These are phyloP conservation scores for Pisolithus orientalis DNA, from an alignment of 768 basidiomycete species.

Conservation along the genomic window DNA sequence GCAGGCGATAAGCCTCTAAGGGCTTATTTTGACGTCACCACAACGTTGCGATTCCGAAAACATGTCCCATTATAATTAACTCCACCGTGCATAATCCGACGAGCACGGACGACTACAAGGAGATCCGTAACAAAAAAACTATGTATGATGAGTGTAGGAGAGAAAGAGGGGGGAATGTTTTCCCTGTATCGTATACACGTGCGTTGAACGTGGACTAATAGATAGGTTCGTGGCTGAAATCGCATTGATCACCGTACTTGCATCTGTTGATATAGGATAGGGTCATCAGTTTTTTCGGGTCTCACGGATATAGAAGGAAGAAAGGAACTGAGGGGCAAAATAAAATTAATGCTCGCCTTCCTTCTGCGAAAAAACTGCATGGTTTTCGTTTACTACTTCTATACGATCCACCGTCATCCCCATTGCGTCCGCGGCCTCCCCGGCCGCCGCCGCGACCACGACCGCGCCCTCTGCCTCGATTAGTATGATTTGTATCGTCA, in stretches of 20 bases:
- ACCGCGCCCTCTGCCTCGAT: constrained; percentile 43
- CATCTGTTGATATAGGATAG: constrained; percentile 60
- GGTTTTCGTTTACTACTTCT: constrained; percentile 82
- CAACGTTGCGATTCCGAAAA: too few species aligned
- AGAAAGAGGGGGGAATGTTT: background rate
- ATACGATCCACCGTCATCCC: constrained; percentile 48
- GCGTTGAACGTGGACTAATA: constrained; percentile 16
- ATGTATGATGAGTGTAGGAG: too few species aligned
- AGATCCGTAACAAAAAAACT: too few species aligned
- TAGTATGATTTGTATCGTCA: constrained; percentile 32
- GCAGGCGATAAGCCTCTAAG: too few species aligned
- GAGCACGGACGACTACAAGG: too few species aligned
- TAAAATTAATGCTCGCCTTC: constrained; percentile 78
- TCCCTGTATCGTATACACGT: background rate
- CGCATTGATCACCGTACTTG: constrained; percentile 84
- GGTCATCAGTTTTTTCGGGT: constrained; percentile 30
- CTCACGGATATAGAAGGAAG: constrained; percentile 14
- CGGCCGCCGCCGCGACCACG: constrained; percentile 57
- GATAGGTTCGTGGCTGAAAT: constrained; percentile 64
- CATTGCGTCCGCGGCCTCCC: constrained; percentile 29
- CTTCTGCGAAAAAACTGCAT: constrained; percentile 86
- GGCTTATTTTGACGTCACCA: too few species aligned
- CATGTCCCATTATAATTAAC: too few species aligned
- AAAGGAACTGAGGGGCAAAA: background rate
- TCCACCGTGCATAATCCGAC: too few species aligned